These are phyloP conservation scores for Stachybotrys chlorohalonatus DNA, from an alignment of 2,329 filamentous ascomycete genomes.

Conservation along the genomic window DNA sequence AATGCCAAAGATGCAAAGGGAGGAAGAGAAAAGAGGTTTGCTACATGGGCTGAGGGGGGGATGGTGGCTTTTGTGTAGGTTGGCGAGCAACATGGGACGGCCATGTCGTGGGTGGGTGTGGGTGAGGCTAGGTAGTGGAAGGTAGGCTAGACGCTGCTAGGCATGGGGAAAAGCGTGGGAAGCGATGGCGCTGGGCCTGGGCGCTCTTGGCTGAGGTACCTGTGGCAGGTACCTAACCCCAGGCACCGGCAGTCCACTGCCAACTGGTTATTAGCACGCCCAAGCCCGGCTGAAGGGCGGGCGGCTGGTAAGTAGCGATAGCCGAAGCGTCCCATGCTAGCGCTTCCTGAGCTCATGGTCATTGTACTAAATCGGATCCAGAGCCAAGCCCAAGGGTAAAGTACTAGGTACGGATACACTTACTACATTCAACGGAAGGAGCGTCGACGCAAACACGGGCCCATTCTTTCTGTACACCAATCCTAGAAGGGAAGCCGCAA, in stretches of 20 bases:
- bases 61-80: not conserved
- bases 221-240: not conserved
- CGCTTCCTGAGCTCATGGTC: not conserved
- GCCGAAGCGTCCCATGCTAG: not conserved
- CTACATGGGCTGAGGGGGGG: not conserved
- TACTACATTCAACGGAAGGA: not conserved
- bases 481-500: not conserved
- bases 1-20: no score
- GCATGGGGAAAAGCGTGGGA: not conserved
- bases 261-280: no score
- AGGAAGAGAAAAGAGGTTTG: not conserved
- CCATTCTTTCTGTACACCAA: not conserved
- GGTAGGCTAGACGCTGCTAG: not conserved
- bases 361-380: not conserved
- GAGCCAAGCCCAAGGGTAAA: not conserved
- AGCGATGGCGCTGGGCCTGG: not conserved
- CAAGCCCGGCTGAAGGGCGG: not conserved
- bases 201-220: not conserved
- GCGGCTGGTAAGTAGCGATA: not conserved
- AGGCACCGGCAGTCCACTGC: no score
- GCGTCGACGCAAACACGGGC: not conserved
- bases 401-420: not conserved
- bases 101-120: not conserved
- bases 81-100: not conserved
- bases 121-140: not conserved